These are phyloP conservation scores for Lachnellula cervina DNA, from an alignment of 2,329 filamentous ascomycete genomes.

Conservation along the genomic window DNA sequence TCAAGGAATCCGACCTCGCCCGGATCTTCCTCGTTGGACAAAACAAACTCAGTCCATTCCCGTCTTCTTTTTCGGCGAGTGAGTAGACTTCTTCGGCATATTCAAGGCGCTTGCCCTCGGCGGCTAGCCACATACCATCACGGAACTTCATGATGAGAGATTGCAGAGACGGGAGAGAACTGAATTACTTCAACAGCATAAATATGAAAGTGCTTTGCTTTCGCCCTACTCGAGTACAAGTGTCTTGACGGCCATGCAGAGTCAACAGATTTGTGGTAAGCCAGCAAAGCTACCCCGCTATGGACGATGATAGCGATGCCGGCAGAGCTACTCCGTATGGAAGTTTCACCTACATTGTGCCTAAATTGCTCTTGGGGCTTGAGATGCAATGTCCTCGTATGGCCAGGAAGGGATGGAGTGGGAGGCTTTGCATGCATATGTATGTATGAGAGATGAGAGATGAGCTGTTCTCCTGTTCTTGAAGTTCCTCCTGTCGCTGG, in stretches of 20 bases:
- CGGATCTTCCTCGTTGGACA: constrained; percentile 54
- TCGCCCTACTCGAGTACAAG: neutral
- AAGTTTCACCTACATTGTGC: neutral
- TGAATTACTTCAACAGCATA: neutral
- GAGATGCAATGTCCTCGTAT: neutral
- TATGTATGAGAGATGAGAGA: too few species aligned
- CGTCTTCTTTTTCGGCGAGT: constrained; percentile 38
- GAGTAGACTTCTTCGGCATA: constrained; percentile 62
- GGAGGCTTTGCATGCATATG: neutral
- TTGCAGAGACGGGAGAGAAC: too few species aligned
- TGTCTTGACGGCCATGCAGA: neutral
- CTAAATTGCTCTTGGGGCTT: neutral
- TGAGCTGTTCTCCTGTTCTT: neutral
- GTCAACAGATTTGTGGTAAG: neutral
- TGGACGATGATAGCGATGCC: neutral
- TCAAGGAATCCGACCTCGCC: constrained; percentile 51
- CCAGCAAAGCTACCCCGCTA: neutral
- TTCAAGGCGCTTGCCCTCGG: constrained; percentile 54
- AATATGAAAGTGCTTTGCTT: neutral
- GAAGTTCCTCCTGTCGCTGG: neutral
- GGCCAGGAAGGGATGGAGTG: neutral
- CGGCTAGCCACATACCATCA: constrained; percentile 64
- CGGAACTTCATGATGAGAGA: constrained; percentile 52
- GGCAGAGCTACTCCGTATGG: neutral
- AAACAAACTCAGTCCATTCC: constrained; percentile 47